Evolutionary conservation across 23 red algal species (phyloP), one percentile per base, ranked within the genome.

Genomic region (Gracilariopsis chorda): DNA sequence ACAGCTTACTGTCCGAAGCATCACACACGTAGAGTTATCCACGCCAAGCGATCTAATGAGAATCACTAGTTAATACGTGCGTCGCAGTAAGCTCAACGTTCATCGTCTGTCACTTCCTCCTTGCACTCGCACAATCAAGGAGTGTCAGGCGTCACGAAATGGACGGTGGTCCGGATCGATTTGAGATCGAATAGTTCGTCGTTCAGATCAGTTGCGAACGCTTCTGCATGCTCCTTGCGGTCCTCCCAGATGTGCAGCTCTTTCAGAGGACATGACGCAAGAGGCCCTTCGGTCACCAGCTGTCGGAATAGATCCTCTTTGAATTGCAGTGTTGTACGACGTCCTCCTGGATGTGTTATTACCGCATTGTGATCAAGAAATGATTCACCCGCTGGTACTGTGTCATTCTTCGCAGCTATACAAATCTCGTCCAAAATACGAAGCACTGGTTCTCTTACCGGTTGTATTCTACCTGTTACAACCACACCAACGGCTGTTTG

Each of bases 221-320:
- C 57, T 37, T 77, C 72, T 3, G 86, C 86, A 39, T 90, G 86
- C n/a, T 30, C 51, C 46, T 45, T 7, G 20, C 86, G 68, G 63
- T 90, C 86, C 53, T 90, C 86, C 86, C 86, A 90, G 57, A 90
- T 90, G 34, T 90, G 86, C 7, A 90, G 40, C 35, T 90, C 67
- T 40, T 90, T 90, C 48, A 90, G 48, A 11, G 49, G 49, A 29
- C 49, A 69, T 24, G 28, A 48, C 4, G 29, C 70, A 27, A 78
- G 45, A 13, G 86, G 86, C 33, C 40, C 86, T 19, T 58, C 52
- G 6, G 51, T 90, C 2, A 90, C 34, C 37, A 90, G 19, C 32
- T 77, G 51, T 52, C 69, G 77, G 27, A 90, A 78, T 20, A 90
- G 70, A 14, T 49, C 68, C 35, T 65, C 43, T 42, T 90, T 90